Conservation (phyloP, 805 yeast genomes). For the Sugiyamaella smithiae region DNA sequence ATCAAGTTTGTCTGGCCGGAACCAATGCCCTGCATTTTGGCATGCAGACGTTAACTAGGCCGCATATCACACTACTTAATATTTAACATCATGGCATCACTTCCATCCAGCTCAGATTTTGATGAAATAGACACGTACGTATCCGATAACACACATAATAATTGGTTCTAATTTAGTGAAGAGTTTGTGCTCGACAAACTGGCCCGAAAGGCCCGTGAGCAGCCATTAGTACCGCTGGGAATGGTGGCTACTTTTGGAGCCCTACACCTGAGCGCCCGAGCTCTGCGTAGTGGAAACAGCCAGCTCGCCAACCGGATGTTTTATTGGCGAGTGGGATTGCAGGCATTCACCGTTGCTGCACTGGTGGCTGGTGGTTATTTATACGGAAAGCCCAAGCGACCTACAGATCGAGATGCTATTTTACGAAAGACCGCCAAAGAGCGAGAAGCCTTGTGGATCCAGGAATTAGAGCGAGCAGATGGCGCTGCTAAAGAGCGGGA, state of each 20-base stretch:
- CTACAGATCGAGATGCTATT: slow-evolving; percentile 52
- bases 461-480: slow-evolving; percentile 79
- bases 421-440: slow-evolving; percentile 75
- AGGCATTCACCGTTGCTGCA: slow-evolving; percentile 79
- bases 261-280: slow-evolving; percentile 71
- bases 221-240: slow-evolving; percentile 88
- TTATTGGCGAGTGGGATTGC: slow-evolving; percentile 85
- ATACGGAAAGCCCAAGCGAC: slow-evolving; percentile 45
- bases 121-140: neutral
- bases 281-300: slow-evolving; percentile 69
- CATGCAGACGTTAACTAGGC: too few relatives aligned
- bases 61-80: too few relatives aligned
- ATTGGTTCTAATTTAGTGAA: slow-evolving; percentile 8
- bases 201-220: slow-evolving; percentile 60
- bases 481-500: slow-evolving; percentile 64
- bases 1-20: too few relatives aligned
- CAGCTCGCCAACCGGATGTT: slow-evolving; percentile 80
- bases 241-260: slow-evolving; percentile 77
- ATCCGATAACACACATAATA: neutral
- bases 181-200: slow-evolving; percentile 22
- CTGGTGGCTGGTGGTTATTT: slow-evolving; percentile 74
- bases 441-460: slow-evolving; percentile 86
- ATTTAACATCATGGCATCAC: neutral
- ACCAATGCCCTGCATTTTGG: too few relatives aligned
- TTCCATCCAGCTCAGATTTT: slow-evolving; percentile 4